These are phyloP conservation scores for Podospora pseudopauciseta DNA, from an alignment of 495 filamentous ascomycete species.

Conservation along the genomic window DNA sequence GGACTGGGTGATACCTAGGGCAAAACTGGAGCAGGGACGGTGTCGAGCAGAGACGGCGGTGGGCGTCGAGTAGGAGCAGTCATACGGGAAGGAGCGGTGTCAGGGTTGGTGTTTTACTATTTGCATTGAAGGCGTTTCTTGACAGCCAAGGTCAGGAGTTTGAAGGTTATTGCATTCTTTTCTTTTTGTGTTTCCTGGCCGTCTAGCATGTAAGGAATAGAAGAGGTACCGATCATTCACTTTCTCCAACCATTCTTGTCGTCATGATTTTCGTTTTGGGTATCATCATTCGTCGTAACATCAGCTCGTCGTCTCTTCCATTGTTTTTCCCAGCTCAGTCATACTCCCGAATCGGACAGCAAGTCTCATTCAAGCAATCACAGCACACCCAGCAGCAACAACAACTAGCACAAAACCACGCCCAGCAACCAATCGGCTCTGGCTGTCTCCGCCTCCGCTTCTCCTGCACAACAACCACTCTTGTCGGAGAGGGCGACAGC, in stretches of 20 bases:
- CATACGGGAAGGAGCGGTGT: background rate
- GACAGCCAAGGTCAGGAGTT: background rate
- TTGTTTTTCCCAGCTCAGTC: slow-evolving; percentile 2
- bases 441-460: slow-evolving; percentile 4
- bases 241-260: background rate
- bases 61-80: background rate
- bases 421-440: background rate
- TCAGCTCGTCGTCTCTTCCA: background rate
- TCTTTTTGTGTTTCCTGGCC: background rate
- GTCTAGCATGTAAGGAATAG: background rate
- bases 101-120: background rate
- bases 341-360: slow-evolving; percentile 10
- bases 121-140: background rate
- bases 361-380: slow-evolving; percentile 14
- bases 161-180: background rate
- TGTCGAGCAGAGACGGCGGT: background rate
- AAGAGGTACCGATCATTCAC: background rate
- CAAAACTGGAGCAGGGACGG: background rate
- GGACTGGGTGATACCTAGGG: background rate
- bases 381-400: slow-evolving; percentile 15
- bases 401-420: slow-evolving; percentile 14
- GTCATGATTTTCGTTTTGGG: background rate
- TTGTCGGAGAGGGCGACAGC: slow-evolving; percentile 15
- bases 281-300: slow-evolving; percentile 1
- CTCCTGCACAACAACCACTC: slow-evolving; percentile 17